phyloP scores from a whole-genome alignment of 2,329 filamentous ascomycete species.

The Amauroascus verrucosus region DNA sequence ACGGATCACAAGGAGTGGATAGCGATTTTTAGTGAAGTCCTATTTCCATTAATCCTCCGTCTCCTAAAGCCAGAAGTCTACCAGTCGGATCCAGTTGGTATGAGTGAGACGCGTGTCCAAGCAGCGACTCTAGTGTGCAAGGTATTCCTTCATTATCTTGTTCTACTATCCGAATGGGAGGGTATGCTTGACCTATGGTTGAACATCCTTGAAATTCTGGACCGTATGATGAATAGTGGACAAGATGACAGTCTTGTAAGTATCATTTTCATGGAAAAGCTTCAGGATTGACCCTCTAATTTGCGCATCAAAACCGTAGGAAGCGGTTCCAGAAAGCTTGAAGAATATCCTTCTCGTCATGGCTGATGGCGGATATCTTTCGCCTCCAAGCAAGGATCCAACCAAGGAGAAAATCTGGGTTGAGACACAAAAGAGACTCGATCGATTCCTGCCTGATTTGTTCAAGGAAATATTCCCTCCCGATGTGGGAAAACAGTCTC shows the following conservation, averaged over 20 bases:
- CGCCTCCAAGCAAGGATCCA: constrained; percentile 50
- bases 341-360: constrained; percentile 97
- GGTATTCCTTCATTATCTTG: constrained; percentile 88
- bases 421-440: constrained; percentile 51
- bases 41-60: constrained; percentile 81
- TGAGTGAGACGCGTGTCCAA: constrained; percentile 91
- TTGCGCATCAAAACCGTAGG: constrained; percentile 40
- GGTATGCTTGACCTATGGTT: constrained; percentile 89
- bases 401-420: constrained; percentile 47
- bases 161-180: constrained; percentile 71
- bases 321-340: constrained; percentile 85
- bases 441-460: constrained; percentile 50
- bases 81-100: constrained; percentile 77
- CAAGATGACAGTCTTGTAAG: constrained; percentile 79
- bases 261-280: constrained; percentile 17
- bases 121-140: constrained; percentile 86
- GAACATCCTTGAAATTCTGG: constrained; percentile 86
- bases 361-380: constrained; percentile 76
- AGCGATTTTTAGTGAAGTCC: constrained; percentile 83
- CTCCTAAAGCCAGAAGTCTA: constrained; percentile 92
- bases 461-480: constrained; percentile 51
- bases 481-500: not conserved
- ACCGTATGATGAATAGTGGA: constrained; percentile 89
- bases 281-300: not conserved
- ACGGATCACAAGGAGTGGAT: constrained; percentile 84